Conservation (phyloP, 768 basidiomycete species). For the Boletus sp. region DNA sequence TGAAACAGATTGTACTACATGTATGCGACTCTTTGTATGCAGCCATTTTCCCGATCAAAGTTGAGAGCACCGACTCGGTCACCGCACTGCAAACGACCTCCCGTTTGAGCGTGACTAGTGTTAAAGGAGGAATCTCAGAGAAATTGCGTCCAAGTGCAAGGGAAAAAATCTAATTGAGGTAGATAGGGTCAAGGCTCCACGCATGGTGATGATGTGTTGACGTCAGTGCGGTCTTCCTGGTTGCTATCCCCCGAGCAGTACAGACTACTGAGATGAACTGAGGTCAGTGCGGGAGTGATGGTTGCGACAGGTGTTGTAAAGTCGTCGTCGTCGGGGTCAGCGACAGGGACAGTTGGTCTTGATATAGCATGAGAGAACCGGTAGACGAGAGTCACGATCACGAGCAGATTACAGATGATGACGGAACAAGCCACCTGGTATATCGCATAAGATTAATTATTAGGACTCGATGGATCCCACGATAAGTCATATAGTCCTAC, state of each 20-base stretch:
- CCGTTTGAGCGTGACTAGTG: too few relatives aligned
- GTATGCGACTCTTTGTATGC: too few relatives aligned
- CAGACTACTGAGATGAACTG: slow-evolving; percentile 5
- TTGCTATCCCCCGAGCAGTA: background rate
- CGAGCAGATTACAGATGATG: slow-evolving; percentile 23
- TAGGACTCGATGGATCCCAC: background rate
- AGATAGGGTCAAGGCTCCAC: background rate
- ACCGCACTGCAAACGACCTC: too few relatives aligned
- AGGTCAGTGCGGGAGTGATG: slow-evolving; percentile 11
- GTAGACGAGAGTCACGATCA: slow-evolving; percentile 19
- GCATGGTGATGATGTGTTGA: background rate
- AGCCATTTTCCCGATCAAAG: too few relatives aligned
- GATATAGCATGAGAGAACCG: slow-evolving; percentile 3
- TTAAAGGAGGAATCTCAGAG: too few relatives aligned
- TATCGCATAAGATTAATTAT: background rate
- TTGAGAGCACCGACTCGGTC: too few relatives aligned
- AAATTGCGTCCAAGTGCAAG: background rate
- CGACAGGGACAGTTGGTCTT: background rate
- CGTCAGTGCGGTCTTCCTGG: background rate
- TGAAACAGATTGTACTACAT: too few relatives aligned
- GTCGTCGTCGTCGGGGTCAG: slow-evolving; percentile 7
- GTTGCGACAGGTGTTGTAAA: slow-evolving; percentile 1
- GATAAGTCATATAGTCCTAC: background rate
- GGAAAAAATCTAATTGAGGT: background rate
- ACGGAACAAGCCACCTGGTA: slow-evolving; percentile 12